Conservation (phyloP, 2,329 filamentous ascomycete genomes). For the Fonsecaea pedrosoi region DNA sequence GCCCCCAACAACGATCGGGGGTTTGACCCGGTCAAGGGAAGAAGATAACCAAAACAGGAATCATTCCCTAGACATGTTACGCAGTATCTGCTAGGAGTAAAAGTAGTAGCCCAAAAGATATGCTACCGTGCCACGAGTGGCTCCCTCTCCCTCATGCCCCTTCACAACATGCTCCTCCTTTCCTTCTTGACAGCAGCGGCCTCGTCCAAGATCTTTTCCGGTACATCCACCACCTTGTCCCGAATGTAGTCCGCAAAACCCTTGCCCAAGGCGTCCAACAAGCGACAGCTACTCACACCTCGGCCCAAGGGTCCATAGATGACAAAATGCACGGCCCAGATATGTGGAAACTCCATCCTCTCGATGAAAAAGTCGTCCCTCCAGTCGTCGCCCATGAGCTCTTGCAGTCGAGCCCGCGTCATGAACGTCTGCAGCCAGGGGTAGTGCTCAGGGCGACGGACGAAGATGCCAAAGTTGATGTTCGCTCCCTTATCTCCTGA, state of each 20-base stretch:
- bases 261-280: conserved; percentile 60
- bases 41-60: not conserved
- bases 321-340: conserved; percentile 59
- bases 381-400: conserved; percentile 55
- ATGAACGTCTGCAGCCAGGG: conserved; percentile 52
- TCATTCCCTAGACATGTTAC: not conserved
- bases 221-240: conserved; percentile 53
- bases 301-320: conserved; percentile 55
- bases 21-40: not conserved
- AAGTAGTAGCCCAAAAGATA: not conserved
- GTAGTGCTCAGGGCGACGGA: conserved; percentile 41
- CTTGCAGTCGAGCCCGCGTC: conserved; percentile 47
- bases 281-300: conserved; percentile 57
- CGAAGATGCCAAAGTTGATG: conserved; percentile 52
- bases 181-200: conserved; percentile 29
- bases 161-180: conserved; percentile 35
- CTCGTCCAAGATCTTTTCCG: conserved; percentile 37
- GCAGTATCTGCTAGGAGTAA: not conserved
- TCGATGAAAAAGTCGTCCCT: conserved; percentile 52
- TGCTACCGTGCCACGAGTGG: not conserved
- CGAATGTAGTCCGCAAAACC: conserved; percentile 61
- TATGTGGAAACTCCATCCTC: conserved; percentile 55
- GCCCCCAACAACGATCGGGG: not conserved
- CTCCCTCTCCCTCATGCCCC: too few relatives aligned
- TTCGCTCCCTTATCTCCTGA: conserved; percentile 53